These are phyloP conservation scores for Euphorbia schlechtendalii DNA, from an alignment of 441 rosid genomes.

Conservation along the genomic window DNA sequence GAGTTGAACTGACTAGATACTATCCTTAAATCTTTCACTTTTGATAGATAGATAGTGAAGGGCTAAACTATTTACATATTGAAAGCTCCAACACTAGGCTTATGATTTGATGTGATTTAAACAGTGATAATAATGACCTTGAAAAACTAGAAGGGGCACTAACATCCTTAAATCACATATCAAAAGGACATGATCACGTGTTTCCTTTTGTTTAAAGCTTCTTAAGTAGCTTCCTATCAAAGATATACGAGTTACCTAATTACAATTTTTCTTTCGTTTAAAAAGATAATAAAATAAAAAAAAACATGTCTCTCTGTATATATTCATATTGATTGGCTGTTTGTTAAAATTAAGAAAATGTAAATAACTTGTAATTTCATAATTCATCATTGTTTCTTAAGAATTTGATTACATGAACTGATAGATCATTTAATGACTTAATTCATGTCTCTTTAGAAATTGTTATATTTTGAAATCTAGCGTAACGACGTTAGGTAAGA, in stretches of 20 bases:
- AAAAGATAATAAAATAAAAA: not conserved
- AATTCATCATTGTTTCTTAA: constrained; percentile 26
- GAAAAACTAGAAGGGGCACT: too few relatives aligned
- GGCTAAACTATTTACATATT: too few relatives aligned
- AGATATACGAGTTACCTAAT: constrained; percentile 21
- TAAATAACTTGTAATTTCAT: constrained; percentile 16
- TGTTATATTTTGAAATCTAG: not conserved
- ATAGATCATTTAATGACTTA: constrained; percentile 9
- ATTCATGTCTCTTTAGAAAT: not conserved
- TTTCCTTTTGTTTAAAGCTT: too few relatives aligned
- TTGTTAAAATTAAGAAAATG: constrained; percentile 11
- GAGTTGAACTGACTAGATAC: too few relatives aligned
- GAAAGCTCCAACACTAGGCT: too few relatives aligned
- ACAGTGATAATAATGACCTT: too few relatives aligned
- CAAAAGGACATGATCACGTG: too few relatives aligned
- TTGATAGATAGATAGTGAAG: too few relatives aligned
- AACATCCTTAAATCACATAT: too few relatives aligned
- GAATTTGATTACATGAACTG: not conserved
- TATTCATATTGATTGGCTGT: constrained; percentile 18
- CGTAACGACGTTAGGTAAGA: constrained; percentile 17
- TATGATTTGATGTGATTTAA: too few relatives aligned
- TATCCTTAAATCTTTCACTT: too few relatives aligned
- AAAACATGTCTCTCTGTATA: not conserved
- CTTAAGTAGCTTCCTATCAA: constrained; percentile 15
- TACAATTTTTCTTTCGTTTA: not conserved